Percentiles rank a stretch among this genome's conserved stretches.
Conservation (phyloP, 164 flowering plant species). For the Nymphaea thermarum region DNA sequence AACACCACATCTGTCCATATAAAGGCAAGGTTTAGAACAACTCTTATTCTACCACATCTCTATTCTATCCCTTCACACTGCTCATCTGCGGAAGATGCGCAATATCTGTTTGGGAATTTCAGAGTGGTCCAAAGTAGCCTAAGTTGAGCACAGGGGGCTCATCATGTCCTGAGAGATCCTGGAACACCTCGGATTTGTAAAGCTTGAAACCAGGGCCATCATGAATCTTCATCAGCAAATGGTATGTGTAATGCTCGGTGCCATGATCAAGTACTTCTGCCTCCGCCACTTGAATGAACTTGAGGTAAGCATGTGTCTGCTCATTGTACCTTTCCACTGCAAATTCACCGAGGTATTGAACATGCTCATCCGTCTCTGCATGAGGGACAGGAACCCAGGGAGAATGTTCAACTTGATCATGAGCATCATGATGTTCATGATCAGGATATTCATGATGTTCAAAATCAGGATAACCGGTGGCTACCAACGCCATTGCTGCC, state of each 20-base stretch:
- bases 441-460: no score
- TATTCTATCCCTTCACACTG: no score
- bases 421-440: no score
- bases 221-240: not conserved
- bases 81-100: no score
- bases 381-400: not conserved
- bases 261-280: not conserved
- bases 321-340: not conserved
- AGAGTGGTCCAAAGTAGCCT: not conserved
- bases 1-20: no score
- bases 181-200: not conserved
- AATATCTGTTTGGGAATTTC: not conserved
- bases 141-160: not conserved
- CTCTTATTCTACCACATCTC: no score
- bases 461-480: not conserved
- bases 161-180: not conserved
- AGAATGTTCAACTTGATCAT: not conserved
- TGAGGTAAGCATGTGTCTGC: not conserved
- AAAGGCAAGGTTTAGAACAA: no score
- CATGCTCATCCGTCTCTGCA: not conserved
- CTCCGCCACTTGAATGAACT: not conserved
- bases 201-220: not conserved
- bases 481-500: not conserved
- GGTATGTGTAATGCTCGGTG: not conserved
- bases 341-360: not conserved